These are phyloP conservation scores for Aquilaria malaccensis DNA, from an alignment of 345 rosid genomes.

Conservation along the genomic window DNA sequence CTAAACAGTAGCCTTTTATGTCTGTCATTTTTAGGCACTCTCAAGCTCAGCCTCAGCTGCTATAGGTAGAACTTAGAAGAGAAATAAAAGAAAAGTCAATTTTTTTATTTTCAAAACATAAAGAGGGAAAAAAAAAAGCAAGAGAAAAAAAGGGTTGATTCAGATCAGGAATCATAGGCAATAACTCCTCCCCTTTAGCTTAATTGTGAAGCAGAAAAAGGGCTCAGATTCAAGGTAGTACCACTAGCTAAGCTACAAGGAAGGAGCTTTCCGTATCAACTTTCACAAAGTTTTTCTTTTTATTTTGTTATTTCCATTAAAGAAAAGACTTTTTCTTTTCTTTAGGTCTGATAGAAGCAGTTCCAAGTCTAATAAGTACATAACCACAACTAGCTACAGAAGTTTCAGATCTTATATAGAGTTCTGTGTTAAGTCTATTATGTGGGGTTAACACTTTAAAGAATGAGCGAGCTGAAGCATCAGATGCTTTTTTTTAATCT, in stretches of 20 bases:
- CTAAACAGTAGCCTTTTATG: conserved; percentile 17
- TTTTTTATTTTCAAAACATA: conserved; percentile 10
- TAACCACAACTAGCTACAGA: conserved; percentile 3
- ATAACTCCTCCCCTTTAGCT: conserved; percentile 22
- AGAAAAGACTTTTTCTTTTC: too few species aligned
- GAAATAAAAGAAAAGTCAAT: conserved; percentile 11
- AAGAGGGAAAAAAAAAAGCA: conserved; percentile 1
- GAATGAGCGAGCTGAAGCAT: conserved; percentile 16
- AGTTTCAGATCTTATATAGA: conserved; percentile 12
- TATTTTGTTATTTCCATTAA: too few species aligned
- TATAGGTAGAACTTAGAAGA: too few species aligned
- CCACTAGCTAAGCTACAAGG: background rate
- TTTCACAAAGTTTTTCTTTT: conserved; percentile 7
- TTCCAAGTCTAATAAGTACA: background rate
- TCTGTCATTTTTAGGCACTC: conserved; percentile 31
- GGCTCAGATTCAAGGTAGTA: conserved; percentile 17
- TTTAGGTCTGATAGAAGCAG: too few species aligned
- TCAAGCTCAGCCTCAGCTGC: conserved; percentile 6
- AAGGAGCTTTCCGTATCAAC: conserved; percentile 5
- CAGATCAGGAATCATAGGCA: conserved; percentile 22
- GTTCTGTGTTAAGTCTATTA: background rate
- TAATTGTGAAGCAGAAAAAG: conserved; percentile 21
- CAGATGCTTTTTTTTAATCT: conserved; percentile 20
- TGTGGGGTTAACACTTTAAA: background rate
- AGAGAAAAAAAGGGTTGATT: conserved; percentile 8